A percentile compares a stretch with the other conserved stretches of the same genome.
Conservation (phyloP, 805 yeast species). For the Cyberlindnera saturnus region DNA sequence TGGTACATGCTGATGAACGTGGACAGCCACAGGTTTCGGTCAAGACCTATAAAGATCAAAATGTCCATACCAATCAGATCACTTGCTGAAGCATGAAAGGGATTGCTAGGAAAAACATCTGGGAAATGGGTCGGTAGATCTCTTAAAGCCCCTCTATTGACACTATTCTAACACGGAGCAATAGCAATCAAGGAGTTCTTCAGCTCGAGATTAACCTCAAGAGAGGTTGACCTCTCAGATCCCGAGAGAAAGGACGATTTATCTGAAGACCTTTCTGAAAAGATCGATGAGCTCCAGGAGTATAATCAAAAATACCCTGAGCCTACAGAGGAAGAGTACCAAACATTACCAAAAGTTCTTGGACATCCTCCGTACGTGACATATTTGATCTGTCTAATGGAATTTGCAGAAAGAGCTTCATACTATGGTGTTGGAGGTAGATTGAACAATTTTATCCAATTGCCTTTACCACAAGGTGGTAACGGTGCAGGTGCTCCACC, state of each 20-base stretch:
- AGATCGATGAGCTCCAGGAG: slow-evolving; percentile 5
- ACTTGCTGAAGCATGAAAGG: too few relatives aligned
- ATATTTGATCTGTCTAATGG: slow-evolving; percentile 58
- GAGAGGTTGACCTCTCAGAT: not conserved
- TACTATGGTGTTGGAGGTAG: slow-evolving; percentile 76
- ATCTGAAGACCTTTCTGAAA: not conserved
- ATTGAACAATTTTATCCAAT: slow-evolving; percentile 74
- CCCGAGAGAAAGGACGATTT: not conserved
- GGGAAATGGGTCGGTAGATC: too few relatives aligned
- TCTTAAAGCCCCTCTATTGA: too few relatives aligned
- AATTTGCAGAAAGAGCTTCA: slow-evolving; percentile 75
- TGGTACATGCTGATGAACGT: too few relatives aligned
- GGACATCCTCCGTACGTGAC: slow-evolving; percentile 44
- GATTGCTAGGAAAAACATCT: too few relatives aligned
- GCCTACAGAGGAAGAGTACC: slow-evolving; percentile 43
- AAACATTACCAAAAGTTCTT: slow-evolving; percentile 29
- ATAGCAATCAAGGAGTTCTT: slow-evolving; percentile 3
- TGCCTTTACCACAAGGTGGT: slow-evolving; percentile 33
- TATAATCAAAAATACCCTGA: slow-evolving; percentile 17
- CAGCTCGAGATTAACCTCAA: slow-evolving; percentile 1
- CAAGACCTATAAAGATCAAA: too few relatives aligned
- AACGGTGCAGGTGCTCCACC: slow-evolving; percentile 29
- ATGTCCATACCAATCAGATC: too few relatives aligned
- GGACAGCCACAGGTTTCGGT: too few relatives aligned
- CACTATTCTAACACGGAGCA: too few relatives aligned